A percentile compares a stretch with the other conserved stretches of the same genome.
Evolutionary conservation across 768 basidiomycete species (phyloP).

Genomic region (Mycena polygramma): DNA sequence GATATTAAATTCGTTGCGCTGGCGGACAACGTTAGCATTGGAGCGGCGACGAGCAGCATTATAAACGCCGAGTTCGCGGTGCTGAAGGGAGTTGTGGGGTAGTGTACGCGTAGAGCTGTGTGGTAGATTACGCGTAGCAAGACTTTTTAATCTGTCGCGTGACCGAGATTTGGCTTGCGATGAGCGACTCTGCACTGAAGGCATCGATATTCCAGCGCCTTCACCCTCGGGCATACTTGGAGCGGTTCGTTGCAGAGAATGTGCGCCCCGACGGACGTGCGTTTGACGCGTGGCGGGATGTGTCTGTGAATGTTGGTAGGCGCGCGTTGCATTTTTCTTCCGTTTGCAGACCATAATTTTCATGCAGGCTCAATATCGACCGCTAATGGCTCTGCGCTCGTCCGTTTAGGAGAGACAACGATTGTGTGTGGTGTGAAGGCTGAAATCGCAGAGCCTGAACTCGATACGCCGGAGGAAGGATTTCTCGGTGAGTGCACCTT

Average conservation of each 20-base stretch:
- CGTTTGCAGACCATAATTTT: slow-evolving; percentile 7
- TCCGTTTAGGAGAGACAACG: slow-evolving; percentile 93
- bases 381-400: slow-evolving; percentile 92
- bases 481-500: slow-evolving; percentile 76
- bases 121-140: background rate
- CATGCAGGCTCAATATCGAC: slow-evolving; percentile 90
- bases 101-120: background rate
- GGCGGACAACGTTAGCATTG: slow-evolving; percentile 94
- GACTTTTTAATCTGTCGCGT: slow-evolving; percentile 7
- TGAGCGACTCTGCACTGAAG: slow-evolving; percentile 49
- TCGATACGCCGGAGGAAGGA: slow-evolving; percentile 80
- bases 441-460: slow-evolving; percentile 91
- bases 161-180: slow-evolving; percentile 3
- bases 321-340: slow-evolving; percentile 18
- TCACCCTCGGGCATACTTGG: slow-evolving; percentile 90
- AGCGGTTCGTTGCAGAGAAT: slow-evolving; percentile 83
- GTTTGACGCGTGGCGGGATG: slow-evolving; percentile 77
- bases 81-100: slow-evolving; percentile 66
- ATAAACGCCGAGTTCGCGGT: slow-evolving; percentile 98
- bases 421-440: slow-evolving; percentile 97
- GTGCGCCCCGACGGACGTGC: slow-evolving; percentile 88
- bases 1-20: slow-evolving; percentile 97
- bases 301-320: slow-evolving; percentile 86
- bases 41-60: slow-evolving; percentile 96
- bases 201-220: slow-evolving; percentile 85